Evolutionary conservation across 140 eudicot genomes (phyloP).

Genomic region (Flaveria floridana): DNA sequence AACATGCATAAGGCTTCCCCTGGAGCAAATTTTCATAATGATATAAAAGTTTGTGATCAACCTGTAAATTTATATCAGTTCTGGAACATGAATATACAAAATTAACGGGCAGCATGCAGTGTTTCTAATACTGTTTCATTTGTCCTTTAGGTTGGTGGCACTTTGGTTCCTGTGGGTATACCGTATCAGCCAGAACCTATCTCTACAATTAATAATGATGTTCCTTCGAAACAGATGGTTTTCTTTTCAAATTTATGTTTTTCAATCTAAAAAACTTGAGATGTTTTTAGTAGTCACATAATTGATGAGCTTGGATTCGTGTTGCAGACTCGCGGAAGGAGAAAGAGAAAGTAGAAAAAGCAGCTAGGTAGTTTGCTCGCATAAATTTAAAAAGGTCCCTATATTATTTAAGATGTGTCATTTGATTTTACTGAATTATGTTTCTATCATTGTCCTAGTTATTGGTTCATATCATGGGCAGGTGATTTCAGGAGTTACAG

Average conservation of each 20-base stretch:
- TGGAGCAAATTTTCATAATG: conserved; percentile 17
- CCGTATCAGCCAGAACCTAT: conserved; percentile 18
- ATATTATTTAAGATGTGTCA: not conserved
- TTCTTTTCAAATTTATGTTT: not conserved
- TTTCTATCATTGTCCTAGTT: not conserved
- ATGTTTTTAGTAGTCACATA: conserved; percentile 1
- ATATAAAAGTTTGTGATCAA: conserved; percentile 21
- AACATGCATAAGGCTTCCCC: conserved; percentile 29
- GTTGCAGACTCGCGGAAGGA: conserved; percentile 36
- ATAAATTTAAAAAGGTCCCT: not conserved
- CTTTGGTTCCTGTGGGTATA: conserved; percentile 27
- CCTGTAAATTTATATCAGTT: not conserved
- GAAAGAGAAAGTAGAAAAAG: conserved; percentile 24
- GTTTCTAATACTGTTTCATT: conserved; percentile 5
- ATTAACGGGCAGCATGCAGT: not conserved
- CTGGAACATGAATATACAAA: not conserved
- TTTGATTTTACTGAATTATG: not conserved
- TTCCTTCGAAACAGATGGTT: conserved; percentile 25
- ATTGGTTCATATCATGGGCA: conserved; percentile 17
- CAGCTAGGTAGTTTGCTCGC: conserved; percentile 17
- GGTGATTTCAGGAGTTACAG: conserved; percentile 4
- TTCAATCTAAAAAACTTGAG: not conserved
- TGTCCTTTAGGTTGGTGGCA: conserved; percentile 29
- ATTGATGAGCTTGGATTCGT: conserved; percentile 17
- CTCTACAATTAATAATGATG: conserved; percentile 10